These are phyloP conservation scores for Zygotorulaspora danielsina DNA, from an alignment of 805 yeast genomes.

Conservation along the genomic window DNA sequence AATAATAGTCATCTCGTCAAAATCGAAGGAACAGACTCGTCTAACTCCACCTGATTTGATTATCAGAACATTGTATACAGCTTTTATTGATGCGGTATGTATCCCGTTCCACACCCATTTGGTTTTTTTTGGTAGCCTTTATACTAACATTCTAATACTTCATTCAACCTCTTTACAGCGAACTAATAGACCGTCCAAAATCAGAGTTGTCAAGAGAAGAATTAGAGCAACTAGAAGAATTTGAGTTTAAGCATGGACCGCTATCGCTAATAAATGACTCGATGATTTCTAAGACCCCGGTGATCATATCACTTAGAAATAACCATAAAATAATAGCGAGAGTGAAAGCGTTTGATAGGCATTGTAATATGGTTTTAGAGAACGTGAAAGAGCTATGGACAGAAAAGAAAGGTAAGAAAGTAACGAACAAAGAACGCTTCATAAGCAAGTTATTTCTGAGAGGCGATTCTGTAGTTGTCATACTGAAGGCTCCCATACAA, in stretches of 20 bases:
- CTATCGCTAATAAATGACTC: constrained; percentile 83
- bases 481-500: constrained; percentile 49
- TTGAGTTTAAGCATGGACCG: constrained; percentile 88
- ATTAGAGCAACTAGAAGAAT: constrained; percentile 77
- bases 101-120: too few species aligned
- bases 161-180: too few species aligned
- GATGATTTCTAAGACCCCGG: constrained; percentile 65
- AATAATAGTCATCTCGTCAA: background rate
- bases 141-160: too few species aligned
- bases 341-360: constrained; percentile 93
- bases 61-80: too few species aligned
- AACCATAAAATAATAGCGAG: constrained; percentile 88
- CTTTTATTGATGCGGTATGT: too few species aligned
- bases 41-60: too few species aligned
- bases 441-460: constrained; percentile 85
- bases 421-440: constrained; percentile 64
- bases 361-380: constrained; percentile 87
- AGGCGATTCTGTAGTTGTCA: constrained; percentile 91
- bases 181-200: constrained; percentile 66
- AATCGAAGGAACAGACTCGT: background rate
- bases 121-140: too few species aligned
- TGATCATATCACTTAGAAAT: constrained; percentile 84
- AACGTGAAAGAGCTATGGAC: constrained; percentile 81
- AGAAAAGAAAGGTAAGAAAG: constrained; percentile 67
- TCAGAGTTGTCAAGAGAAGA: constrained; percentile 78